Conservation (phyloP, 2,329 filamentous ascomycete species). For the Clarireedia homoeocarpa region DNA sequence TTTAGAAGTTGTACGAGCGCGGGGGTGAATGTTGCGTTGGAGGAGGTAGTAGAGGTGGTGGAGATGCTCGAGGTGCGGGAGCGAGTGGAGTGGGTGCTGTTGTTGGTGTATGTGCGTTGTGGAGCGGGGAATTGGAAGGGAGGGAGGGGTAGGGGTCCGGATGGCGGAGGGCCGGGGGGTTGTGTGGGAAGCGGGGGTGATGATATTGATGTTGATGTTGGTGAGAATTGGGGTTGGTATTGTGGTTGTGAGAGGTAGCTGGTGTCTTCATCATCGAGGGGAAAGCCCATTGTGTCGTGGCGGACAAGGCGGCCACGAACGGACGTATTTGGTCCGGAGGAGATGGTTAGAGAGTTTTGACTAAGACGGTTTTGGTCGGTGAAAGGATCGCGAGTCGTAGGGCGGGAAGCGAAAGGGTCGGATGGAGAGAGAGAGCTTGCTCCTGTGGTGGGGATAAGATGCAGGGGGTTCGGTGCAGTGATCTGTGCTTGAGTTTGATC, state of each 20-base stretch:
- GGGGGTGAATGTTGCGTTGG: too few species aligned
- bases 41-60: too few species aligned
- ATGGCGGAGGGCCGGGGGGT: conserved; percentile 1
- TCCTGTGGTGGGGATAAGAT: background rate
- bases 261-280: conserved; percentile 12
- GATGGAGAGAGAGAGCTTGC: background rate
- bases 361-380: conserved; percentile 4
- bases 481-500: background rate
- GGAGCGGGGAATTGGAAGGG: background rate
- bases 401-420: conserved; percentile 2
- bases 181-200: background rate
- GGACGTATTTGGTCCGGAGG: background rate
- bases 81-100: background rate
- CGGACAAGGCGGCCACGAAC: background rate
- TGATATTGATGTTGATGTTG: background rate
- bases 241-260: conserved; percentile 1
- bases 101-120: background rate
- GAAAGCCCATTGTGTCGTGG: conserved; percentile 22
- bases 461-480: background rate
- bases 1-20: too few species aligned
- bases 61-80: background rate
- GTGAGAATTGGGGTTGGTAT: background rate
- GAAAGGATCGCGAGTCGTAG: conserved; percentile 1
- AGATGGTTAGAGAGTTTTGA: background rate
- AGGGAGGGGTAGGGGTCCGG: background rate